A percentile compares a stretch with the other conserved stretches of the same genome.
These are phyloP conservation scores for Alternaria gaisen DNA, from an alignment of 2,329 filamentous ascomycete genomes.

Conservation along the genomic window DNA sequence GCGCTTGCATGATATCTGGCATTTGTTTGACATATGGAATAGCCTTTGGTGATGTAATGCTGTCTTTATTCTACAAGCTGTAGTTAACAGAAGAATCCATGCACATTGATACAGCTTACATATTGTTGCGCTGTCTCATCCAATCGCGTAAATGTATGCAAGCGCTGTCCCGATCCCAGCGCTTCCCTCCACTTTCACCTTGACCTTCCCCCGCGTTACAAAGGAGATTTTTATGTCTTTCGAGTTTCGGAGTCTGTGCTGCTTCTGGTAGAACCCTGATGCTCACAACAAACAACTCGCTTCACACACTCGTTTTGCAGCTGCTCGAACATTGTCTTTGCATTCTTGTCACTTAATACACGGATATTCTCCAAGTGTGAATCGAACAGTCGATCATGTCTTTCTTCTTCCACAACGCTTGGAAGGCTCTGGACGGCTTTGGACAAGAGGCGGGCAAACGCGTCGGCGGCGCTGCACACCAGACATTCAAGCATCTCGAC, in stretches of 20 bases:
- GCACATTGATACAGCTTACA: background rate
- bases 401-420: constrained; percentile 10
- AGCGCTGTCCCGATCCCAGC: background rate
- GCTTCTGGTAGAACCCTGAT: background rate
- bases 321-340: background rate
- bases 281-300: background rate
- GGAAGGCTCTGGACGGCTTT: constrained; percentile 7
- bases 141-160: background rate
- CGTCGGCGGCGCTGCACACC: background rate
- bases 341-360: background rate
- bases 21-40: background rate
- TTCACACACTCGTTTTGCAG: background rate
- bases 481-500: background rate
- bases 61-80: background rate
- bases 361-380: background rate
- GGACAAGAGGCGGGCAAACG: constrained; percentile 12
- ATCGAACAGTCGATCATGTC: background rate
- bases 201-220: background rate
- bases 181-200: background rate
- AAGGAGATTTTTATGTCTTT: background rate
- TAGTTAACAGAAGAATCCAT: background rate
- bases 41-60: background rate
- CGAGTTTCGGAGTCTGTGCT: background rate
- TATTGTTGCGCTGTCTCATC: background rate
- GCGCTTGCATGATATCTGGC: background rate